These are phyloP conservation scores for Penicillium thymicola DNA, from an alignment of 2,329 filamentous ascomycete species.

Conservation along the genomic window DNA sequence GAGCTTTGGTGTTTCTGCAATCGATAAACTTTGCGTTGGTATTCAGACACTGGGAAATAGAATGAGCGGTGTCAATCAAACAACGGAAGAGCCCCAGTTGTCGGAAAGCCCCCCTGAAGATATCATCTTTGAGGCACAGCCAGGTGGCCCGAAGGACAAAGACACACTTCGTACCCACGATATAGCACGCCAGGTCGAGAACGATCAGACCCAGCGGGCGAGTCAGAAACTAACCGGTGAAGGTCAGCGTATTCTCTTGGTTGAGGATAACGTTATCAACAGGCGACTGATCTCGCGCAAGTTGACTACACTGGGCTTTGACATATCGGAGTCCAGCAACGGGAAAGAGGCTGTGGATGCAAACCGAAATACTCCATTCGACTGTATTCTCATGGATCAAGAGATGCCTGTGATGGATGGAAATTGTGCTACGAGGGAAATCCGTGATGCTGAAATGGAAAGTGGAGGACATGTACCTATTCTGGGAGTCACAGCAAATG, in stretches of 20 bases:
- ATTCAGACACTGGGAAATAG: constrained; percentile 22
- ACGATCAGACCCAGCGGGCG: neutral
- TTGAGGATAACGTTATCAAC: constrained; percentile 47
- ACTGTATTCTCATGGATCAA: constrained; percentile 73
- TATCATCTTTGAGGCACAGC: constrained; percentile 8
- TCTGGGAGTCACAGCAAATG: constrained; percentile 63
- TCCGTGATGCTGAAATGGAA: constrained; percentile 64
- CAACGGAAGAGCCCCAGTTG: constrained; percentile 13
- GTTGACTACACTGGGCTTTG: constrained; percentile 35
- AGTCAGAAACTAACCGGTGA: neutral
- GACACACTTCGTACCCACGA: constrained; percentile 9
- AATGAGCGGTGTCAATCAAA: constrained; percentile 11
- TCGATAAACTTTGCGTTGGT: constrained; percentile 18
- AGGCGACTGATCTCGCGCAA: constrained; percentile 39
- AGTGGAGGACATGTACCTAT: constrained; percentile 40
- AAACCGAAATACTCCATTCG: constrained; percentile 41
- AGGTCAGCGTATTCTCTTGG: constrained; percentile 34
- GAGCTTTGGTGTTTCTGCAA: neutral
- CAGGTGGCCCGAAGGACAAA: constrained; percentile 1
- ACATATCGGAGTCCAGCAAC: constrained; percentile 37
- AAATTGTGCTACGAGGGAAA: constrained; percentile 66
- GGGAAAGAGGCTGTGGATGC: constrained; percentile 45
- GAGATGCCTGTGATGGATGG: constrained; percentile 86
- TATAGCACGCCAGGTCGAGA: constrained; percentile 4
- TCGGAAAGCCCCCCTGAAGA: constrained; percentile 13